Percentiles rank a stretch among this genome's conserved stretches.
Conservation (phyloP, 1,284 basidiomycete species). For the Tilletia indica region DNA sequence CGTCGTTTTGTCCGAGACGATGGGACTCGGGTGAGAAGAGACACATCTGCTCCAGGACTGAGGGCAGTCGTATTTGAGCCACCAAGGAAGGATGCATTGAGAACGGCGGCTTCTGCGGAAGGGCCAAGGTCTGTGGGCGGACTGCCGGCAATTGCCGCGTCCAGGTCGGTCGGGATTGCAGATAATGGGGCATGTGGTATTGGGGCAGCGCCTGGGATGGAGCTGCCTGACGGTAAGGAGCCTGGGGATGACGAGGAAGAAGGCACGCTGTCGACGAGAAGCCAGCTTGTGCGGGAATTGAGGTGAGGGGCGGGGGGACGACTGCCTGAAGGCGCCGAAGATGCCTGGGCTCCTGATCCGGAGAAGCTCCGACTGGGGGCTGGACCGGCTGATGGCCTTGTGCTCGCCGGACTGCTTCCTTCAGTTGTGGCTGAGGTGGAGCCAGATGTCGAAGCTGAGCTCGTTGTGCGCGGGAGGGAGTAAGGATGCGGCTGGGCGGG, state of each 20-base stretch:
- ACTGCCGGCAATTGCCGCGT: constrained; percentile 8
- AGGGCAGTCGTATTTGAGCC: neutral
- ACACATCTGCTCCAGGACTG: neutral
- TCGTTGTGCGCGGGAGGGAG: neutral
- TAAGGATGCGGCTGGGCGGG: neutral
- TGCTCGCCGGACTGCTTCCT: neutral
- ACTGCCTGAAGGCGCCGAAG: neutral
- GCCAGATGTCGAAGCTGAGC: neutral
- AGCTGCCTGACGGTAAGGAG: neutral
- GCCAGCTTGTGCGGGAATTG: constrained; percentile 11
- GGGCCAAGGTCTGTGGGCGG: constrained; percentile 9
- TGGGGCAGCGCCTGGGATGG: no score
- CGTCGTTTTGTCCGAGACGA: neutral
- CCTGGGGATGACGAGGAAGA: neutral
- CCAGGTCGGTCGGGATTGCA: constrained; percentile 4
- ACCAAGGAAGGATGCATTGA: constrained; percentile 11
- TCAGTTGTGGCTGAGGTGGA: neutral
- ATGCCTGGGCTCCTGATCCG: no score
- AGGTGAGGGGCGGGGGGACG: neutral
- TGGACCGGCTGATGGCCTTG: neutral
- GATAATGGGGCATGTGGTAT: neutral
- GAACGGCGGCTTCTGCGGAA: constrained; percentile 13
- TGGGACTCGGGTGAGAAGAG: constrained; percentile 10
- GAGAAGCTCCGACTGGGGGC: neutral
- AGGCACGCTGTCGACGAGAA: constrained; percentile 7